Conservation (phyloP, 1,139 yeast genomes). For the Geotrichum siamense region DNA sequence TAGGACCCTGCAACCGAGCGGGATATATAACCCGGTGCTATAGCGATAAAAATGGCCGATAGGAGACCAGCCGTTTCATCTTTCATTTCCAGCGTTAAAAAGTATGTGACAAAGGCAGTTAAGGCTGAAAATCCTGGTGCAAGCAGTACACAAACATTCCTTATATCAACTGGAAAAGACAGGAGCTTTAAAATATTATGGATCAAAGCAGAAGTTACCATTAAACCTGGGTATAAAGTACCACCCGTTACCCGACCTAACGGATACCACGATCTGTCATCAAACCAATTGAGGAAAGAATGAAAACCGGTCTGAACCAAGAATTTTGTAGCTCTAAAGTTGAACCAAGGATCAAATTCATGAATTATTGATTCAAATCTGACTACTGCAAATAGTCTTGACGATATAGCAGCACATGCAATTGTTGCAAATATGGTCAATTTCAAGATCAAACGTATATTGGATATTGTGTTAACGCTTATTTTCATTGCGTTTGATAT, state of each 20-base stretch:
- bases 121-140: conserved; percentile 99
- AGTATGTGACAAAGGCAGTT: conserved; percentile 84
- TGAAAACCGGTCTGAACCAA: conserved; percentile 76
- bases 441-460: conserved; percentile 44
- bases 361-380: conserved; percentile 89
- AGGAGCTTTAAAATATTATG: conserved; percentile 62
- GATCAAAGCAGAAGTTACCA: conserved; percentile 91
- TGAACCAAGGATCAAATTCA: conserved; percentile 99
- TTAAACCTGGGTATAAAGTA: conserved; percentile 92
- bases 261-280: conserved; percentile 98
- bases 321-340: conserved; percentile 89
- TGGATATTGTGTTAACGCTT: conserved; percentile 20
- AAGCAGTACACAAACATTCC: conserved; percentile 89
- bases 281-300: conserved; percentile 96
- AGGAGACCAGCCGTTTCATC: conserved; percentile 83
- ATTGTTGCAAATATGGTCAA: conserved; percentile 60
- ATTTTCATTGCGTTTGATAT: too few relatives aligned
- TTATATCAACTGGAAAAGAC: conserved; percentile 82
- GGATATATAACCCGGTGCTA: conserved; percentile 97
- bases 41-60: conserved; percentile 92
- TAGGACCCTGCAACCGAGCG: conserved; percentile 98
- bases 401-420: conserved; percentile 85
- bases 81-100: conserved; percentile 84
- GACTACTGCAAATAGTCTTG: conserved; percentile 59
- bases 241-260: conserved; percentile 99